These are phyloP conservation scores for Hymenoscyphus repandus DNA, from an alignment of 2,329 filamentous ascomycete species.

Conservation along the genomic window DNA sequence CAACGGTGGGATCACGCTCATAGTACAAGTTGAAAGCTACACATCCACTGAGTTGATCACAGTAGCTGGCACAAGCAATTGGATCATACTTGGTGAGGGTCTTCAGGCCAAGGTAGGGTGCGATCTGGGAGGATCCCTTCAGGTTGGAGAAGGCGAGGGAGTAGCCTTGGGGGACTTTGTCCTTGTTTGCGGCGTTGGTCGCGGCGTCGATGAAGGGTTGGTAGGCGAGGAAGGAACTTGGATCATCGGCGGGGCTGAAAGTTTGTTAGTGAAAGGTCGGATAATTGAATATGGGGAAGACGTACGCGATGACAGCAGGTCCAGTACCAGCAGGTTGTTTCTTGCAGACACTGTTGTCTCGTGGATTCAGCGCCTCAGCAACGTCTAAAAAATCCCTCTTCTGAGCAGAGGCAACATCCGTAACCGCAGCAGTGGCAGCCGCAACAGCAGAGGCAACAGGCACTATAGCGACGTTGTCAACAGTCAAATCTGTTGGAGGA, in stretches of 20 bases:
- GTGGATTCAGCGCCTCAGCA: slow-evolving; percentile 1
- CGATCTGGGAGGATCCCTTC: slow-evolving; percentile 28
- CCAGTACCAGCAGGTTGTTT: slow-evolving; percentile 14
- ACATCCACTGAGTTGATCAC: slow-evolving; percentile 28
- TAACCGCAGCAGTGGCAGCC: slow-evolving; percentile 15
- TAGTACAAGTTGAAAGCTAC: slow-evolving; percentile 33
- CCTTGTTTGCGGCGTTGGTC: slow-evolving; percentile 16
- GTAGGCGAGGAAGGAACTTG: slow-evolving; percentile 22
- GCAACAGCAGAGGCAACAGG: slow-evolving; percentile 26
- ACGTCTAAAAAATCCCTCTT: slow-evolving; percentile 8
- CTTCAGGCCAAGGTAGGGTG: slow-evolving; percentile 26
- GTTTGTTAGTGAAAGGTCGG: background rate
- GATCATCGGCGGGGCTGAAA: slow-evolving; percentile 11
- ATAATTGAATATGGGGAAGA: too few species aligned
- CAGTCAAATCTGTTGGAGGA: slow-evolving; percentile 27
- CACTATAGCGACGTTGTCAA: slow-evolving; percentile 27
- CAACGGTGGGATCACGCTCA: slow-evolving; percentile 32
- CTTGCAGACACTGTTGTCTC: slow-evolving; percentile 14
- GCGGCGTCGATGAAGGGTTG: slow-evolving; percentile 11
- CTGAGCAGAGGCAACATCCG: slow-evolving; percentile 6
- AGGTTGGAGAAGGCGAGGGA: slow-evolving; percentile 30
- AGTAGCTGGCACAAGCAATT: slow-evolving; percentile 25
- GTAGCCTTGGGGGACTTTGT: slow-evolving; percentile 30
- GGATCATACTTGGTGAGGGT: slow-evolving; percentile 30
- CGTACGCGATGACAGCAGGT: slow-evolving; percentile 11